Percentiles rank a stretch among this genome's conserved stretches.
Evolutionary conservation across 805 yeast genomes (phyloP).

Genomic region (Monosporozyma solicola): DNA sequence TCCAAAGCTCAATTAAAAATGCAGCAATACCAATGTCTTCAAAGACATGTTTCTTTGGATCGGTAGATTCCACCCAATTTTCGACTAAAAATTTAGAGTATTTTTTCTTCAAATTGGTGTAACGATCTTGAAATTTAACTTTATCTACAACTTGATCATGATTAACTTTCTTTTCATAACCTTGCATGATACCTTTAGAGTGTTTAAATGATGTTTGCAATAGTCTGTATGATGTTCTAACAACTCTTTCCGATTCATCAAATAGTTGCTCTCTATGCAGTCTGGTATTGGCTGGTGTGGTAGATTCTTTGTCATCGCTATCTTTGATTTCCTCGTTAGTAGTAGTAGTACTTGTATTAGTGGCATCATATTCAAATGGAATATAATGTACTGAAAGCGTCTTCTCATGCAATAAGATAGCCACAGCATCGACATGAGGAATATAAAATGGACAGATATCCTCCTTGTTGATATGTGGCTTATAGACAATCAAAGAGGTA

Average conservation of each 20-base stretch:
- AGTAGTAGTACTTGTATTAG: background rate
- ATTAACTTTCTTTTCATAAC: constrained; percentile 79
- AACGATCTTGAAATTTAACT: constrained; percentile 72
- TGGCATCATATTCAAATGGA: constrained; percentile 39
- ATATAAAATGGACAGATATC: constrained; percentile 77
- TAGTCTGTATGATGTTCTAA: constrained; percentile 74
- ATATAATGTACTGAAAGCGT: constrained; percentile 65
- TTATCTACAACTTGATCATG: constrained; percentile 84
- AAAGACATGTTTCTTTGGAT: constrained; percentile 90
- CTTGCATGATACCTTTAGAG: constrained; percentile 71
- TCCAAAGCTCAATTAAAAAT: constrained; percentile 83
- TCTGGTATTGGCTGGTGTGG: constrained; percentile 58
- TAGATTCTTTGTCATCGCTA: background rate
- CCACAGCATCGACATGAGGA: constrained; percentile 79
- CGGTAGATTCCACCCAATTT: constrained; percentile 88
- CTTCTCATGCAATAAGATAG: constrained; percentile 43
- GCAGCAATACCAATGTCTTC: constrained; percentile 96
- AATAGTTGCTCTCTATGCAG: constrained; percentile 27
- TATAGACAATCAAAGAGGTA: constrained; percentile 55
- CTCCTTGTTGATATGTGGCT: constrained; percentile 57
- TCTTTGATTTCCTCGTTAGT: constrained; percentile 6
- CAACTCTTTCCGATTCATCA: constrained; percentile 44
- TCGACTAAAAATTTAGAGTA: constrained; percentile 69
- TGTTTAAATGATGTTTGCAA: constrained; percentile 76
- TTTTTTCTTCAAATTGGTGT: constrained; percentile 70